Conservation (phyloP, 2,329 filamentous ascomycete genomes). For the Aspergillus sojae region DNA sequence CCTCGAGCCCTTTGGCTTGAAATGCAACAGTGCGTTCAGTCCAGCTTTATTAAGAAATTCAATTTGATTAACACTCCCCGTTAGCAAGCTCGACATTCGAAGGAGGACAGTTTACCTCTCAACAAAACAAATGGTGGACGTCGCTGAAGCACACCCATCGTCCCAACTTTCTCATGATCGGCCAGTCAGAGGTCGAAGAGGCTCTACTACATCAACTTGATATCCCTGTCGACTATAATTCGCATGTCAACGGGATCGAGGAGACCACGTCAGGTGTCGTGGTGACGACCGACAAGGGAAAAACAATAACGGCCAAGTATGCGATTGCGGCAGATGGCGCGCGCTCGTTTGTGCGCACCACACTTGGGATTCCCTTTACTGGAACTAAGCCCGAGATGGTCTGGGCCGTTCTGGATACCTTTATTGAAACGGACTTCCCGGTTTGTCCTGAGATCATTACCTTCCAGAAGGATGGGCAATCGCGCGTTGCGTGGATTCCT, state of each 20-base stretch:
- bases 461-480: slow-evolving; percentile 5
- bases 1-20: slow-evolving; percentile 1
- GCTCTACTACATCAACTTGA: slow-evolving; percentile 4
- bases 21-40: slow-evolving; percentile 5
- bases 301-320: slow-evolving; percentile 1
- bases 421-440: slow-evolving; percentile 4
- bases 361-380: slow-evolving; percentile 5
- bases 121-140: slow-evolving; percentile 11
- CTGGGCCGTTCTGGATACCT: slow-evolving; percentile 8
- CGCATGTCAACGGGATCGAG: not conserved
- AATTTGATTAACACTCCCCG: not conserved
- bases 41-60: not conserved
- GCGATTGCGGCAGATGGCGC: slow-evolving; percentile 7
- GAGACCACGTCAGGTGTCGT: not conserved
- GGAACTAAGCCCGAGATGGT: slow-evolving; percentile 12
- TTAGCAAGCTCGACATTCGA: slow-evolving; percentile 12
- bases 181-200: slow-evolving; percentile 6
- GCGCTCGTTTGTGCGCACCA: slow-evolving; percentile 4
- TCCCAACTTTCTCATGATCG: slow-evolving; percentile 11
- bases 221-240: not conserved
- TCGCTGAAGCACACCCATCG: slow-evolving; percentile 9
- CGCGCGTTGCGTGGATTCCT: slow-evolving; percentile 8
- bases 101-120: slow-evolving; percentile 9
- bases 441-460: slow-evolving; percentile 8
- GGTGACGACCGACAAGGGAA: not conserved